Conservation (phyloP, 139 green algal genomes). For the Coccomyxa sp. region DNA sequence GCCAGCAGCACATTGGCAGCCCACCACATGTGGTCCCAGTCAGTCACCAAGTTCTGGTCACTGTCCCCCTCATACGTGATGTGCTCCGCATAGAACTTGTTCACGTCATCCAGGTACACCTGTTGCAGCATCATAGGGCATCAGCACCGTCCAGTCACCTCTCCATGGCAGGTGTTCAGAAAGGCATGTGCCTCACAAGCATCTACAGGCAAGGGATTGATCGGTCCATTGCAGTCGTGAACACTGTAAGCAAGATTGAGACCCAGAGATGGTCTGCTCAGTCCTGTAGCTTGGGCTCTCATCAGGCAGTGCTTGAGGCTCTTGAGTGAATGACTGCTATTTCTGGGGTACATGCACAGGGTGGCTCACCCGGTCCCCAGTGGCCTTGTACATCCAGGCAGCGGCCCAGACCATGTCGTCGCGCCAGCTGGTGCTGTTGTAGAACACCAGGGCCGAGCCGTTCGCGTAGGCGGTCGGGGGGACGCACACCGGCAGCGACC, state of each 20-base stretch:
- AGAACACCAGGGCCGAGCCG: slow-evolving; percentile 28
- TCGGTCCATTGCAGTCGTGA: no score
- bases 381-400: slow-evolving; percentile 64
- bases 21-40: slow-evolving; percentile 60
- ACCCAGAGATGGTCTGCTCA: no score
- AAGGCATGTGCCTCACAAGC: no score
- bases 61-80: slow-evolving; percentile 22
- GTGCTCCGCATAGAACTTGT: slow-evolving; percentile 36
- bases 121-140: not conserved
- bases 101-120: slow-evolving; percentile 45
- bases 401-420: slow-evolving; percentile 69
- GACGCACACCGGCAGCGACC: not conserved
- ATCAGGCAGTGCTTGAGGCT: not conserved
- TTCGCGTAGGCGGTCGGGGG: slow-evolving; percentile 2
- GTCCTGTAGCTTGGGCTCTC: no score
- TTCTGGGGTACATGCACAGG: not conserved
- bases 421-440: slow-evolving; percentile 49
- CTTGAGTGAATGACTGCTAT: not conserved
- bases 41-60: slow-evolving; percentile 28
- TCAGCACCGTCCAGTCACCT: not conserved
- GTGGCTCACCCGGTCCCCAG: slow-evolving; percentile 6
- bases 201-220: no score
- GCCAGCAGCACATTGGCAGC: slow-evolving; percentile 49
- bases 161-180: not conserved
- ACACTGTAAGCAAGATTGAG: no score